Base-by-base conservation (phyloP, 495 filamentous ascomycete species). In the Tuber aestivum region DNA sequence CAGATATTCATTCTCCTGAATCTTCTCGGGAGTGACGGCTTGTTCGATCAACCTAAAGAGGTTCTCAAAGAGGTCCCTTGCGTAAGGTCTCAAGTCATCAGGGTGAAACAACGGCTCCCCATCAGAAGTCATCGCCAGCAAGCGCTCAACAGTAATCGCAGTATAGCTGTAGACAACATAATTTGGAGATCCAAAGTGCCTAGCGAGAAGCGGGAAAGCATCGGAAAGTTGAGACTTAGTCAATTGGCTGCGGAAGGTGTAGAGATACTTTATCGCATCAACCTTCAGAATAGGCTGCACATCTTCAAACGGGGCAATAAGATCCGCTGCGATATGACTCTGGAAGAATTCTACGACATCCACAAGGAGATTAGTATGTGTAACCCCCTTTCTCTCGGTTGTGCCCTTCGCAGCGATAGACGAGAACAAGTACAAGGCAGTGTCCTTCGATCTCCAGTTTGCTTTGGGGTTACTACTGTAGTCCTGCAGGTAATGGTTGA, bases 101-200 rank as follows among this genome's bases (percentile, higher is more conserved):
- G 91, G 88, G 7, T 89, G 85, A 78, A 98, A 92, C 38, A 97
- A 86, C 45, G 93, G 92, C 75, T 91, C 86, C 50, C 91, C 90
- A 45, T 88, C 88, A 82, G 93, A 87, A n/a, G 89, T 90, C 78
- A 97, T 88, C 82, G 90, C 94, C 37, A 99, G 87, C 0, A 92
- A 91, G 44, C 96, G 89, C 85, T 99, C 96, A 37, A 98, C 89
- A 5, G 94, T 92, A 82, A 98, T 97, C 0, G 95, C 93, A 44
- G 96, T 94, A 77, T 98, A 99, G 1, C 94, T 97, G 84, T 98
- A 97, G 27, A 98, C 93, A 72, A 98, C 94, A 82, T 97, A 97
- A 82, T 97, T 94, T 2, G 87, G 85, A 0, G 93, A 95, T 65
- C 87, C 91, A 75, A 99, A 86, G 79, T 97, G 94, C 78, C 96